Evolutionary conservation across 2,329 filamentous ascomycete species (phyloP).

Genomic region (Penicillium brasilianum): DNA sequence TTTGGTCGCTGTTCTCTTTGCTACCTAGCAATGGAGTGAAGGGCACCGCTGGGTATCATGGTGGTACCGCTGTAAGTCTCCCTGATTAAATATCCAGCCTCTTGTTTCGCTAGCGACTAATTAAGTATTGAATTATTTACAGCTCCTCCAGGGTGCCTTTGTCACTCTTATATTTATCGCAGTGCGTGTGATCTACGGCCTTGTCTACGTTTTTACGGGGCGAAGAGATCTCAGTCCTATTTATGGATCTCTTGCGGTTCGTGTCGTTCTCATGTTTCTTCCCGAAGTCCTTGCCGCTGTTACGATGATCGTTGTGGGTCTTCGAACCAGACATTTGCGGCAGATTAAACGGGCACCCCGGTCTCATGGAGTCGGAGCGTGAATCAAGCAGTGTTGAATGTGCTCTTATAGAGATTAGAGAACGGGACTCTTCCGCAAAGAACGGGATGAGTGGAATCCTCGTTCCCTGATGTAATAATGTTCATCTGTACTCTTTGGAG

Average conservation of each 20-base stretch:
- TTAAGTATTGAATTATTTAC: neutral
- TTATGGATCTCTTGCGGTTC: constrained; percentile 6
- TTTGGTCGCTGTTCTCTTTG: neutral
- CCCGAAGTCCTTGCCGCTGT: constrained; percentile 6
- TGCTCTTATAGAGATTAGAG: neutral
- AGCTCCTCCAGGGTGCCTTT: neutral
- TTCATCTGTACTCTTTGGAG: too few species aligned
- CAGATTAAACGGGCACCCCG: neutral
- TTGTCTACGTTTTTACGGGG: constrained; percentile 4
- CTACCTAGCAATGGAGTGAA: neutral
- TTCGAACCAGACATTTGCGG: neutral
- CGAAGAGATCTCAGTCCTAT: constrained; percentile 8
- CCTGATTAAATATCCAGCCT: neutral
- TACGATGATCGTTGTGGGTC: neutral
- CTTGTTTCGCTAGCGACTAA: neutral
- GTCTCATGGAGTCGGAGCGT: neutral
- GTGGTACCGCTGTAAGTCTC: neutral
- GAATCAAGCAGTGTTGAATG: neutral
- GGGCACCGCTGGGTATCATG: neutral
- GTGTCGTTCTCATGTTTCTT: constrained; percentile 12
- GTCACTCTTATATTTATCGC: neutral
- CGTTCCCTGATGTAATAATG: too few species aligned
- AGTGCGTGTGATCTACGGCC: neutral
- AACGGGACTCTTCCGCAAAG: too few species aligned
- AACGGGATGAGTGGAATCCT: too few species aligned